Conservation (phyloP, 768 basidiomycete species). For the Leucosporidium creatinivorum region DNA sequence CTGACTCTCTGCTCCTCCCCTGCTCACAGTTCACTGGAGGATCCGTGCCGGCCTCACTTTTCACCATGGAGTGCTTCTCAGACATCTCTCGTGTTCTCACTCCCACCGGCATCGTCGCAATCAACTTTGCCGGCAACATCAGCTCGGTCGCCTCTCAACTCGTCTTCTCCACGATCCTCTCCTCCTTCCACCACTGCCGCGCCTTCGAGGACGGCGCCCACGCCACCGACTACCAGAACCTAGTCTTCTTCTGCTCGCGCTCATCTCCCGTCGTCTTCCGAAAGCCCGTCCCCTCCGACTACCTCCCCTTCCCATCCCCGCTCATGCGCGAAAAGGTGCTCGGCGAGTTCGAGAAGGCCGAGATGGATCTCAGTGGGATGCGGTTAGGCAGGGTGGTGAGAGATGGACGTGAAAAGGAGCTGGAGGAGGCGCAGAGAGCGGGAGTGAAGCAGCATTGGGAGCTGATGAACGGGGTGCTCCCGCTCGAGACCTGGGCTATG, state of each 20-base stretch:
- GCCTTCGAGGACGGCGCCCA: conserved; percentile 66
- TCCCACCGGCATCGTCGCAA: conserved; percentile 66
- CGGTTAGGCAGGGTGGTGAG: background rate
- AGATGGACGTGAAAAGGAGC: background rate
- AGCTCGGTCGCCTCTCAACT: conserved; percentile 57
- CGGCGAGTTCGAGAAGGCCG: background rate
- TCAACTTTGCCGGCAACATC: conserved; percentile 76
- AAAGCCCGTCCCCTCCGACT: conserved; percentile 9
- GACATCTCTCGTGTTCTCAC: conserved; percentile 59
- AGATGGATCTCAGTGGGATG: background rate
- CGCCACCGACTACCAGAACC: conserved; percentile 52
- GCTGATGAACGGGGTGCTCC: conserved; percentile 21
- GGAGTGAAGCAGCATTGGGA: conserved; percentile 9
- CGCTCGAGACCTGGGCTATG: conserved; percentile 13
- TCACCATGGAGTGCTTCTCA: conserved; percentile 74
- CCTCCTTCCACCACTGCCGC: conserved; percentile 69
- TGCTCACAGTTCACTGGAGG: conserved; percentile 67
- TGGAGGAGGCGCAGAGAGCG: conserved; percentile 12
- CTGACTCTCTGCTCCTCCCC: background rate
- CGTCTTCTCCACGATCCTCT: conserved; percentile 61
- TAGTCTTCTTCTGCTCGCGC: conserved; percentile 28
- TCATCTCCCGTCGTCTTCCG: conserved; percentile 13
- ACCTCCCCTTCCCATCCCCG: conserved; percentile 5
- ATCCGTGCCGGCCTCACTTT: conserved; percentile 75
- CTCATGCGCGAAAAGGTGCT: conserved; percentile 6